Evolutionary conservation across 495 filamentous ascomycete species (phyloP).

Genomic region (Aspergillus baeticus): DNA sequence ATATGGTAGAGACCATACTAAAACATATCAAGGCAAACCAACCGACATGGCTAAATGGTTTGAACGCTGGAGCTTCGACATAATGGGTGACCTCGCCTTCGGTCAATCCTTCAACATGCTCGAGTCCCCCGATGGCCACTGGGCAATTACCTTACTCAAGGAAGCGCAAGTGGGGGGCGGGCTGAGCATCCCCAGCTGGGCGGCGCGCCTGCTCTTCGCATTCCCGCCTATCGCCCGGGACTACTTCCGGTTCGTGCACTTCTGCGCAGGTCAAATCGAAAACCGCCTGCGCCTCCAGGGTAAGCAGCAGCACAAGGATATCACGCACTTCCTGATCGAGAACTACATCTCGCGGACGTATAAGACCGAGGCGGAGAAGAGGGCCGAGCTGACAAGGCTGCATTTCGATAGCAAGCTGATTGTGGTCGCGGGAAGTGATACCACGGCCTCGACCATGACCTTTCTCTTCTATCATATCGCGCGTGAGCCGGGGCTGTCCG

Average conservation of each 20-base stretch:
- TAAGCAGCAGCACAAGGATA: not conserved
- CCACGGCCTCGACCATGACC: not conserved
- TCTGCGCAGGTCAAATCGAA: not conserved
- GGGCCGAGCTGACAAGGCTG: not conserved
- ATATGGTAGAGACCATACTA: no score
- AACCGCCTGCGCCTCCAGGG: not conserved
- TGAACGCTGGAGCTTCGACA: constrained; percentile 34
- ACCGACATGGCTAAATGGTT: constrained; percentile 34
- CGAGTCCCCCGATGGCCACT: constrained; percentile 13
- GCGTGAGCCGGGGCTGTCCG: not conserved
- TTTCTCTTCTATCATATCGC: not conserved
- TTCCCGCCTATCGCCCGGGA: not conserved
- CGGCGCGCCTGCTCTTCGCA: not conserved
- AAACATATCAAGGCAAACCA: not conserved
- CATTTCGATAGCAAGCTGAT: not conserved
- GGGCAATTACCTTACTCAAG: constrained; percentile 4
- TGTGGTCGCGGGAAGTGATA: not conserved
- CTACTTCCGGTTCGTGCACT: not conserved
- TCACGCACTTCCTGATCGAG: not conserved
- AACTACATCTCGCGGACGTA: not conserved
- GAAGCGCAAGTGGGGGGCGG: not conserved
- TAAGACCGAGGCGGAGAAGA: not conserved
- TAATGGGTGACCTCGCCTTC: constrained; percentile 43
- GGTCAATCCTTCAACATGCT: constrained; percentile 40
- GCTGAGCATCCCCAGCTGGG: not conserved